phyloP scores from a whole-genome alignment of 2,329 filamentous ascomycete species.

The Lachnellula hyalina region DNA sequence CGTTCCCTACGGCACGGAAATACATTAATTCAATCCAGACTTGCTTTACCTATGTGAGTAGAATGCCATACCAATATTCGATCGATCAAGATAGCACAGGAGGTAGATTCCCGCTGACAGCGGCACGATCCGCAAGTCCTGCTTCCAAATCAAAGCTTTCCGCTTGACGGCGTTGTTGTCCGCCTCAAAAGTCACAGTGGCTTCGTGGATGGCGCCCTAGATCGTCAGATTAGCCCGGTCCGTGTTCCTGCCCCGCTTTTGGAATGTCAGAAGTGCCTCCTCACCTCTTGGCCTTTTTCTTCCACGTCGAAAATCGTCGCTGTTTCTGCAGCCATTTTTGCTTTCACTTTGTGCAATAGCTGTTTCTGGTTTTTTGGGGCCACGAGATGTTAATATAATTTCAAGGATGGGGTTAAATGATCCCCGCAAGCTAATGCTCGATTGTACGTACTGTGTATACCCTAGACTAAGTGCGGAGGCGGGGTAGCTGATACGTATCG shows the following conservation, averaged over 20 bases:
- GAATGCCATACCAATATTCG: conserved; percentile 52
- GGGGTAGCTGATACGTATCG: not conserved
- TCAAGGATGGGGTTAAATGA: not conserved
- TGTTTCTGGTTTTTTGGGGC: not conserved
- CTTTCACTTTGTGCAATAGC: not conserved
- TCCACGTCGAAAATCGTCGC: not conserved
- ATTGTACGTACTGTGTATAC: not conserved
- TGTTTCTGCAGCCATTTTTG: not conserved
- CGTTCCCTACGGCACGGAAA: conserved; percentile 39
- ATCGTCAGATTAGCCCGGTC: not conserved
- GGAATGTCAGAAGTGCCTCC: not conserved
- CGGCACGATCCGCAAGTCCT: conserved; percentile 59
- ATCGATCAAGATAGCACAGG: conserved; percentile 61
- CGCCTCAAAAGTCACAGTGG: not conserved
- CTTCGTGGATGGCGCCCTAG: not conserved
- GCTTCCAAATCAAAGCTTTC: conserved; percentile 46
- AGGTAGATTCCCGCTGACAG: conserved; percentile 60
- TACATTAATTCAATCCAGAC: not conserved
- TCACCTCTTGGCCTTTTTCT: not conserved
- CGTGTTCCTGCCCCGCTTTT: not conserved
- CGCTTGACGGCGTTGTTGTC: conserved; percentile 21
- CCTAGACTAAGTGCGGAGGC: not conserved
- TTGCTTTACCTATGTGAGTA: not conserved
- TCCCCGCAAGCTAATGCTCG: not conserved
- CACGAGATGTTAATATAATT: not conserved